These are phyloP conservation scores for Volvox carteri DNA, from an alignment of 163 green algal genomes.

Conservation along the genomic window DNA sequence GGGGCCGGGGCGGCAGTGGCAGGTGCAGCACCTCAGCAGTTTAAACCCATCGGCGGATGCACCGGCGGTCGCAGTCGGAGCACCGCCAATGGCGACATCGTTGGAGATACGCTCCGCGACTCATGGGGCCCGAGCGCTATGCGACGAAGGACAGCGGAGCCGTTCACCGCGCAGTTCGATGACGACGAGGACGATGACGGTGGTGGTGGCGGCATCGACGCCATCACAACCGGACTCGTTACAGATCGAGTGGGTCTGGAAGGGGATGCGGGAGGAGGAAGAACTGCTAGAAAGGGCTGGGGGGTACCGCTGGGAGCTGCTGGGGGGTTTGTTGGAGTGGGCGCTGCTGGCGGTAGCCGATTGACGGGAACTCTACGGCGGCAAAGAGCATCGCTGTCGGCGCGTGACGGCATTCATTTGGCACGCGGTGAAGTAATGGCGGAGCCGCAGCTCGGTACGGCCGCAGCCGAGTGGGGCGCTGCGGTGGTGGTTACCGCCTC, in stretches of 20 bases:
- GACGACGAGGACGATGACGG: neutral
- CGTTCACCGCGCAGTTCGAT: neutral
- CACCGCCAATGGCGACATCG: neutral
- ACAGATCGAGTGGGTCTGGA: no score
- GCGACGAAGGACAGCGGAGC: conserved; percentile 3
- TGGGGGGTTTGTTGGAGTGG: no score
- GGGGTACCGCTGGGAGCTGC: no score
- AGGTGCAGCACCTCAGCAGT: neutral
- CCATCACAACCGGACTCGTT: no score
- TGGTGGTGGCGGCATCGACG: neutral
- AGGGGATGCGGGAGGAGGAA: no score
- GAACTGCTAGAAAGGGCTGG: no score
- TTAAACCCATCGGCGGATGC: neutral
- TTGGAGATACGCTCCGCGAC: neutral
- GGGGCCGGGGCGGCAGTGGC: neutral
- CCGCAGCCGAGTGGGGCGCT: neutral
- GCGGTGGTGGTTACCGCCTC: conserved; percentile 7
- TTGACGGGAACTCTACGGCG: no score
- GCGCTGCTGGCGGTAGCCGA: no score
- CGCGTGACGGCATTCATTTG: no score
- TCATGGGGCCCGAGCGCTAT: neutral
- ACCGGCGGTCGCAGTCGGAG: neutral
- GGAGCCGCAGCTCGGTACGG: neutral
- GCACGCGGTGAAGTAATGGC: no score
- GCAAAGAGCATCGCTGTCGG: no score